Base-by-base conservation (phyloP, 176 grass and related monocot genomes). In the Carex scoparia region DNA sequence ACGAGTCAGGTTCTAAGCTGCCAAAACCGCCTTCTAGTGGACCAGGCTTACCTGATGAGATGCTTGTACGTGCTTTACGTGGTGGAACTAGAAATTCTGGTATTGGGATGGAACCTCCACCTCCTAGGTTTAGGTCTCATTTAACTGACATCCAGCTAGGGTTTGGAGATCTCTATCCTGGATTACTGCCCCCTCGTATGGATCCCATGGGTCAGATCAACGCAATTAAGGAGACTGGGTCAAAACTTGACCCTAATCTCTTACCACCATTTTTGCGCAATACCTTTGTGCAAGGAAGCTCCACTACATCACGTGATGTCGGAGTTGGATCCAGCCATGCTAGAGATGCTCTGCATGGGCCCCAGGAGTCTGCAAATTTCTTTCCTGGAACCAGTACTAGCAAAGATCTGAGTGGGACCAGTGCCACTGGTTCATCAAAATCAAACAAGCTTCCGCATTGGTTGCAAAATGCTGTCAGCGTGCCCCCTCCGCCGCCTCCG, bases 111-210 rank as follows among this genome's bases (percentile, higher is more conserved):
- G 95, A 94, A 59, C 86, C 89, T 4, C 88, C 86, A 58, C 87
- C 90, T 2, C 88, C 88, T 46, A 92, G 91, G 71, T 89, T 95
- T 66, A 91, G 88, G 7, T 88, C 91, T 70, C 93, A 99, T 81
- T 85, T 99, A 71, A 95, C 96, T 67, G 96, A 95, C 74, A 99
- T 95, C 71, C 93, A 99, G 69, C 90, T 95, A 89, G 93, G 93
- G 38, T 95, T 86, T 72, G 83, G 86, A 85, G 96, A 99, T 78
- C 51, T 95, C 55, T 70, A 83, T 16, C 81, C 88, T 81, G 89
- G 87, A 81, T 89, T 95, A 86, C 86, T 83, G 64, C 81, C 81
- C 2, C 63, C 89, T 51, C 84, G 88, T 68, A 82, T 85, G 74
- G 93, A 93, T 18, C 75, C 81, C 63, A 38, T 84, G 4, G 83